Conservation (phyloP, 2,329 filamentous ascomycete species). For the Spiromastix sp. region DNA sequence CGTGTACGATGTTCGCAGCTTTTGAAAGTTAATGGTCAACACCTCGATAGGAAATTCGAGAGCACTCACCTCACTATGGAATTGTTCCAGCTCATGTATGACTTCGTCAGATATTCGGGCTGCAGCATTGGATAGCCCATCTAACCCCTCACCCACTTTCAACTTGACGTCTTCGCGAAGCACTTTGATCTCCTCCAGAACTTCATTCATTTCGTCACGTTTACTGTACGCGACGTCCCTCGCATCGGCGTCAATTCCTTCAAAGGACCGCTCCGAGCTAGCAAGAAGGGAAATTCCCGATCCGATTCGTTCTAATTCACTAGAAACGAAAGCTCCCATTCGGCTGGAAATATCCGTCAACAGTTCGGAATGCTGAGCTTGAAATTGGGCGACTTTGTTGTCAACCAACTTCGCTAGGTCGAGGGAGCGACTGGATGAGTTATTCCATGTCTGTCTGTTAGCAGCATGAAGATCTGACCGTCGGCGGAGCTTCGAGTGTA, state of each 20-base stretch:
- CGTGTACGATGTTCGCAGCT: constrained; percentile 77
- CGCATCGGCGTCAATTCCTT: constrained; percentile 57
- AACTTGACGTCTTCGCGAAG: constrained; percentile 80
- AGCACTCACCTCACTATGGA: constrained; percentile 55
- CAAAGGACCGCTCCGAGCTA: constrained; percentile 57
- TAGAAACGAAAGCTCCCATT: constrained; percentile 66
- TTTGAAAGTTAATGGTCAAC: constrained; percentile 11
- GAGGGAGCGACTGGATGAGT: constrained; percentile 63
- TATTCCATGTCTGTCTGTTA: constrained; percentile 70
- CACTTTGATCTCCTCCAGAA: constrained; percentile 85
- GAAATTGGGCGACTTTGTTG: constrained; percentile 60
- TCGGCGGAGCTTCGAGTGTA: constrained; percentile 77
- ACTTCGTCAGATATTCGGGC: constrained; percentile 86
- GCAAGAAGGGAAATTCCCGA: constrained; percentile 61
- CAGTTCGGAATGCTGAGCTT: constrained; percentile 59
- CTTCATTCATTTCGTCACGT: constrained; percentile 78
- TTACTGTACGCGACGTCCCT: constrained; percentile 42
- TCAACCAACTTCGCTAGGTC: constrained; percentile 72
- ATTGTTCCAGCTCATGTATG: constrained; percentile 70
- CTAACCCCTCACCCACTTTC: constrained; percentile 73
- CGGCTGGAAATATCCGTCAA: constrained; percentile 57
- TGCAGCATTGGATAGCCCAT: constrained; percentile 71
- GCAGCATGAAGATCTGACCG: constrained; percentile 72
- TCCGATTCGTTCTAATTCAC: constrained; percentile 62
- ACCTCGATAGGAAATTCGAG: not conserved